Base-by-base conservation (phyloP, 2,329 filamentous ascomycete species). In the Magnaporthales sp. region DNA sequence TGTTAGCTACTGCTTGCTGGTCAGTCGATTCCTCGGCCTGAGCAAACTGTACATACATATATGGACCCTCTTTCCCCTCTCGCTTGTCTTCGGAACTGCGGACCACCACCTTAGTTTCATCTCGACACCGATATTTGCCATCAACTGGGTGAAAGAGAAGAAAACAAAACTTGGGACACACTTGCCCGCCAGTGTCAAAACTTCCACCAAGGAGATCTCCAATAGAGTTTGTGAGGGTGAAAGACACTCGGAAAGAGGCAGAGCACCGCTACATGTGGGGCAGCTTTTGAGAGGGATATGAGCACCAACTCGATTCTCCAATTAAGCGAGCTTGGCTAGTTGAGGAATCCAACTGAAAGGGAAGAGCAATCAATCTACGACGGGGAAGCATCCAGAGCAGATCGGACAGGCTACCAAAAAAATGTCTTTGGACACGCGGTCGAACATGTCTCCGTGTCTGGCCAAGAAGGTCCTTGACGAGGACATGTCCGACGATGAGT, bases 401-500 rank as follows among this genome's bases (percentile, higher is more conserved):
- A 60, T 13, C 56, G 26, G 6, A 27, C 56, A 60, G 24, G 29
- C 26, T 24, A 27, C 13, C 56, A 27, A 15, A 26, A 56, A 56
- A 60, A 58, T 60, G 56, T 24, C 56, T 29, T 60, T 60, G 22
- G 56, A 60, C 13, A 60, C 10, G 13, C 24, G 22, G 7, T 27
- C 56, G 13, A 60, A 27, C 56, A 60, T 60, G 56, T 60, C 56
- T 60, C 24, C 56, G 1, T 46, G 32, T 22, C 11, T 26, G 63
- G 32, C 26, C 38, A 51, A 56, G 32, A 30, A 64, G 38, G 63
- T 60, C 11, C 8, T 60, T 8, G 56, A 60, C 15, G 61, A 65
- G 6, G 64, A 71, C 66, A 70, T 70, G 66, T 71, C 72, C 60
- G 78, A 80, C 68, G 79, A 83, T 71, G 80, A 83, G 67, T 79